phyloP scores from a whole-genome alignment of 2,329 filamentous ascomycete genomes.

The Fusarium buxicola region DNA sequence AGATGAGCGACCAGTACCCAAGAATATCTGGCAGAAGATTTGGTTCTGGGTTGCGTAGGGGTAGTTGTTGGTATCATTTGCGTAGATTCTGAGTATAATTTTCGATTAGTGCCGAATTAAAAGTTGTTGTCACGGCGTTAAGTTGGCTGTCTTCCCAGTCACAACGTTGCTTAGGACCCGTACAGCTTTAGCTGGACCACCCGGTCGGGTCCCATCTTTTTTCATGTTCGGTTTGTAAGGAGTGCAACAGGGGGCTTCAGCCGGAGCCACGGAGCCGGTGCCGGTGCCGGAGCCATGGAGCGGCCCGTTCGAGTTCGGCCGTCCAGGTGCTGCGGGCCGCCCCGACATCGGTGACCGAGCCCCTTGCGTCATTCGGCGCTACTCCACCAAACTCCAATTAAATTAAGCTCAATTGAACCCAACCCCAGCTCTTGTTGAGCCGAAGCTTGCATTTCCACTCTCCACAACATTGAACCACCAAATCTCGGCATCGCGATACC shows the following conservation, averaged over 20 bases:
- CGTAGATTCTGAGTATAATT: too few species aligned
- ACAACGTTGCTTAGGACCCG: background rate
- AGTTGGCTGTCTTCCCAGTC: background rate
- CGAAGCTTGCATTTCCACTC: slow-evolving; percentile 1
- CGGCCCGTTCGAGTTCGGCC: background rate
- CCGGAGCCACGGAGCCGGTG: too few species aligned
- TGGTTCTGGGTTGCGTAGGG: slow-evolving; percentile 68
- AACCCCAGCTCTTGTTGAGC: slow-evolving; percentile 15
- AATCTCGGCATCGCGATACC: slow-evolving; percentile 12
- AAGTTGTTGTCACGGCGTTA: too few species aligned
- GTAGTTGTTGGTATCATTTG: too few species aligned
- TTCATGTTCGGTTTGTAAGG: too few species aligned
- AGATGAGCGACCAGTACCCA: slow-evolving; percentile 61
- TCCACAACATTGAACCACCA: slow-evolving; percentile 9
- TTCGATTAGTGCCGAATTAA: too few species aligned
- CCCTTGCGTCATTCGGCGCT: slow-evolving; percentile 29
- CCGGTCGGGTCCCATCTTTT: background rate
- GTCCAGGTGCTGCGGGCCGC: slow-evolving; percentile 19
- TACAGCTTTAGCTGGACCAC: background rate
- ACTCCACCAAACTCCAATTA: slow-evolving; percentile 24
- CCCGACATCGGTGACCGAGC: slow-evolving; percentile 31
- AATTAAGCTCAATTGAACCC: slow-evolving; percentile 24
- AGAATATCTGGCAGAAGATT: slow-evolving; percentile 53
- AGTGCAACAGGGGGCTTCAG: too few species aligned
- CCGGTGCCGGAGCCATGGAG: too few species aligned